Conservation (phyloP, 306 rosid species). For the Datisca glomerata region DNA sequence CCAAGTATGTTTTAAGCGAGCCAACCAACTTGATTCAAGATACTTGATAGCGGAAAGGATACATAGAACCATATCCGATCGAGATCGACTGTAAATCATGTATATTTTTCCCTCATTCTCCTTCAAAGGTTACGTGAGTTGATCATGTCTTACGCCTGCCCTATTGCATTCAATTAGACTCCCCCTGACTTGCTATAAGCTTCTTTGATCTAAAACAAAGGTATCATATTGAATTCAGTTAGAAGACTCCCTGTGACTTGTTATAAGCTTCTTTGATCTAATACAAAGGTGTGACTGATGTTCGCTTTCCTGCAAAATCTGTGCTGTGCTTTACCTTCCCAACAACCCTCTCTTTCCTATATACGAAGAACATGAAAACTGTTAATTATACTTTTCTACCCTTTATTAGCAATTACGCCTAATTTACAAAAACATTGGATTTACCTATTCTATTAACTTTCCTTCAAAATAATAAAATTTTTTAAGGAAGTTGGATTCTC, state of each 20-base stretch:
- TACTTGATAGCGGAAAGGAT: slow-evolving; percentile 22
- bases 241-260: slow-evolving; percentile 11
- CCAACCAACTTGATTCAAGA: slow-evolving; percentile 93
- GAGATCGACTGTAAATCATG: slow-evolving; percentile 79
- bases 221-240: slow-evolving; percentile 19
- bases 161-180: slow-evolving; percentile 20
- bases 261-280: slow-evolving; percentile 1
- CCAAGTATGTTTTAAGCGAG: slow-evolving; percentile 96
- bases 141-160: too few relatives aligned
- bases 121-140: slow-evolving; percentile 17
- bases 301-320: too few relatives aligned
- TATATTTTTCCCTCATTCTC: slow-evolving; percentile 58
- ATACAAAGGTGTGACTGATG: too few relatives aligned
- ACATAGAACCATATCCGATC: slow-evolving; percentile 26
- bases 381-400: too few relatives aligned
- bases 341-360: too few relatives aligned
- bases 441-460: too few relatives aligned
- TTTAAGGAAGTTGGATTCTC: too few relatives aligned
- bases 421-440: too few relatives aligned
- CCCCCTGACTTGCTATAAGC: slow-evolving; percentile 5
- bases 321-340: too few relatives aligned
- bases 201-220: not conserved
- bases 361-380: too few relatives aligned
- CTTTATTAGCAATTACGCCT: too few relatives aligned
- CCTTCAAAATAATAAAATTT: too few relatives aligned